Percentiles rank a stretch among this genome's conserved stretches.
Conservation (phyloP, 345 rosid genomes). For the Moringa oleifera region DNA sequence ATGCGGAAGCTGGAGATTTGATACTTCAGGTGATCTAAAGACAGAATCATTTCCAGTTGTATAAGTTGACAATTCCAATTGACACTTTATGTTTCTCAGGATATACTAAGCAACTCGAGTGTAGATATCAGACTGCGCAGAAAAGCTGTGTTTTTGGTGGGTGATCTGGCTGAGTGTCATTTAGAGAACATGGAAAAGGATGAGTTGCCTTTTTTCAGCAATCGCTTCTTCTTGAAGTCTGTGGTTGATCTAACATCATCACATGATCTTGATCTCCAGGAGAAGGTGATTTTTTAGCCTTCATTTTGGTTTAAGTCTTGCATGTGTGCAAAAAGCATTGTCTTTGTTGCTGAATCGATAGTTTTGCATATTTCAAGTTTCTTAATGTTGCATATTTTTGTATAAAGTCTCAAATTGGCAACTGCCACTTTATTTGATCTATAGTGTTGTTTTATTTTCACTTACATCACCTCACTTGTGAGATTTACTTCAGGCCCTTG, state of each 20-base stretch:
- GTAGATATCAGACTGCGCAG: constrained; percentile 57
- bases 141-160: constrained; percentile 74
- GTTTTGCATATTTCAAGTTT: neutral
- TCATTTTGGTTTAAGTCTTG: neutral
- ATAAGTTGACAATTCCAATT: constrained; percentile 8
- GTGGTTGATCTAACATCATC: constrained; percentile 60
- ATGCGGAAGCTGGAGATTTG: constrained; percentile 67
- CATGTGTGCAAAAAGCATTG: neutral
- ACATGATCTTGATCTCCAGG: constrained; percentile 82
- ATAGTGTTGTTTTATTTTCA: constrained; percentile 5
- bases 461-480: neutral
- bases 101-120: constrained; percentile 50
- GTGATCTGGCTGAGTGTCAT: constrained; percentile 66
- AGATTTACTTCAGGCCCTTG: constrained; percentile 54
- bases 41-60: constrained; percentile 1
- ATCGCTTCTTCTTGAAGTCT: constrained; percentile 60
- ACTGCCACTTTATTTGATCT: no score
- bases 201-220: constrained; percentile 48
- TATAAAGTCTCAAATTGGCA: neutral
- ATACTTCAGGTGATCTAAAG: constrained; percentile 68
- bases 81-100: constrained; percentile 36
- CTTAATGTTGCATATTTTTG: neutral
- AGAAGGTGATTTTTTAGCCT: constrained; percentile 51
- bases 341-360: neutral
- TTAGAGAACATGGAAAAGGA: constrained; percentile 40